Evolutionary conservation across 192 early-diverging fungal genomes (phyloP).

Genomic region (Backusella sp.): DNA sequence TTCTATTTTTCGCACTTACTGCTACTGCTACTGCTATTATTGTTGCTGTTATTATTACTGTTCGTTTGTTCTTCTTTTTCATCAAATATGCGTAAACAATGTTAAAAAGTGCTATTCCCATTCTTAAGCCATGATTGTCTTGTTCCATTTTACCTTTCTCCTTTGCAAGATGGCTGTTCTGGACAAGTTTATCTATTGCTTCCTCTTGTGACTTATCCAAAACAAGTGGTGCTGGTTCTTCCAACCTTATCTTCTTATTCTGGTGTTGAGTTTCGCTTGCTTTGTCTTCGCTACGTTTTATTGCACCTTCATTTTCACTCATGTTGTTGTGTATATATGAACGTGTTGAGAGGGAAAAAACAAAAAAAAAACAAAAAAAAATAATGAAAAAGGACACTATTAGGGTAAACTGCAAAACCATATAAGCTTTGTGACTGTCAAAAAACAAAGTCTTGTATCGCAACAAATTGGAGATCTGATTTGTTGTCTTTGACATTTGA

Average conservation of each 20-base stretch:
- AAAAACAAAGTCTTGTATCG: background rate
- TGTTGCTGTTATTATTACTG: background rate
- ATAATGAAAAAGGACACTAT: background rate
- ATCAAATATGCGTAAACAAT: background rate
- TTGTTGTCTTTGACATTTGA: background rate
- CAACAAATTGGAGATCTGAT: background rate
- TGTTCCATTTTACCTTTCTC: background rate
- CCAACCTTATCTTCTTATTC: background rate
- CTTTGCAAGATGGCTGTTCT: constrained; percentile 3
- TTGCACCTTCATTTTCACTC: background rate
- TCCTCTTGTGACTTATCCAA: constrained; percentile 9
- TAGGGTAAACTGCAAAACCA: background rate
- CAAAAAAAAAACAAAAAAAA: background rate
- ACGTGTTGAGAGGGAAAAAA: background rate
- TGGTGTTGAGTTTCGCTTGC: constrained; percentile 3
- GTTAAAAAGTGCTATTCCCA: background rate
- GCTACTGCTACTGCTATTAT: background rate
- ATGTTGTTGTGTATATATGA: background rate
- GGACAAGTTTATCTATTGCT: background rate
- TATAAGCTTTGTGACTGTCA: background rate
- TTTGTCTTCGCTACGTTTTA: background rate
- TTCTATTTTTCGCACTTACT: background rate
- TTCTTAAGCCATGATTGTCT: background rate
- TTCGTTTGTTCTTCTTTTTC: background rate
- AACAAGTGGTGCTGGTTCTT: background rate